Base-by-base conservation (phyloP, 192 early-diverging fungal genomes). In the Podila verticillata region DNA sequence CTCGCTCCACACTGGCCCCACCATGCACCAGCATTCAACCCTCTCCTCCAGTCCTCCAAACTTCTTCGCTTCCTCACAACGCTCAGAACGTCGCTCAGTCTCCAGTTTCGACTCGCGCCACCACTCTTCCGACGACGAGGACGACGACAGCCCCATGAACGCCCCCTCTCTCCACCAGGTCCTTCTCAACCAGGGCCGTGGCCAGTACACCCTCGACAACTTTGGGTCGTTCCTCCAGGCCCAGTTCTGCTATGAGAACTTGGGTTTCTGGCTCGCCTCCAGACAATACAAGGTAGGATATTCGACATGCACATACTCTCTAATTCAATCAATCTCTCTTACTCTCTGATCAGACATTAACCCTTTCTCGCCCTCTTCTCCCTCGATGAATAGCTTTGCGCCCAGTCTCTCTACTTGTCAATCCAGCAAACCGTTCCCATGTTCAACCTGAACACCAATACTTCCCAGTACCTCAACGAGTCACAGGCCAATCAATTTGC, bases 231-330 rank as follows among this genome's bases (percentile, higher is more conserved):
- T 80, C 28, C 70, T 80, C 32, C 77, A 80, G 35, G 71, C 77
- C 30, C 77, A 80, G 48, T 80, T 80, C 66, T 80, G 77, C 36
- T 80, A 80, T 32, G 77, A 80, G 68, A 80, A 80, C 77, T 61
- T 80, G n/a, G 77, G 69, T 56, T 80, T 80, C 66, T 80, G 77
- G 77, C 77, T 80, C 51, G 77, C 77, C 15, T 80, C 77, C 48
- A 65, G 70, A 22, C 77, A 80, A 44, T 80, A 80, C 48, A 72
- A 72, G 77, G 77, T 80, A 80, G 5, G 39, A 44, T 44, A 15
- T 13, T 44, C 39, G 0, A 39, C 39, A 13, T 13, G 39, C n/a
- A n/a, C n/a, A n/a, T n/a, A 44, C 39, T 44, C 39, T 7, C 0
- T 15, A 15, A 44, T 15, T 44, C 39, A 15, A 15, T 3, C 39